Base-by-base conservation (phyloP, 345 rosid genomes). In the Boechera divaricarpa region DNA sequence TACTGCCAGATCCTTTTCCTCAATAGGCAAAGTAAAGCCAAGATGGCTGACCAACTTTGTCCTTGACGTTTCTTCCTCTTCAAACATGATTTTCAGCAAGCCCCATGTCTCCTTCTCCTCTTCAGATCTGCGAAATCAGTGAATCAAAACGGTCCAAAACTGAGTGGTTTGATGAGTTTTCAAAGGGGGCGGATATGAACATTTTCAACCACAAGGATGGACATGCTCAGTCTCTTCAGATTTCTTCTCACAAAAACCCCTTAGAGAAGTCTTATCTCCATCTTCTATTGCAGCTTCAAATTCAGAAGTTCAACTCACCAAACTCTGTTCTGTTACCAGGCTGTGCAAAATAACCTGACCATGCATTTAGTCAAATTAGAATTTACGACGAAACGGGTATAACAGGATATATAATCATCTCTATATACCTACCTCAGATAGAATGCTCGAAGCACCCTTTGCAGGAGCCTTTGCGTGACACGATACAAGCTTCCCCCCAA, bases 401-500 rank as follows among this genome's bases (percentile, higher is more conserved):
- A 64, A 56, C 53, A 67, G 28, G 59, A 52, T 15, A 67, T 47
- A 39, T 60, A 16, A 49, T 16, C 71, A 68, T 65, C 39, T 26
- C 26, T 38, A 66, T 38, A 68, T 67, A 70, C 44, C 70, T 80
- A 96, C 98, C 91, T 93, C 97, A 11, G 99, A 91, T 56, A 72
- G 62, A 82, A 55, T 70, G 62, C 60, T 74, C 42, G 76, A 74
- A 60, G 80, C 67, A 78, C 87, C 82, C 77, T 81, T 83, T 54
- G 75, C 31, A 64, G 89, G 76, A 77, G 84, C 47, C 79, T 39
- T 79, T 5, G 93, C 81, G 49, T 75, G 83, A 86, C 90, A 96
- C 1, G 98, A 90, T 57, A 93, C 90, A 81, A 96, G 89, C 88
- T 93, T 91, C 77, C 99, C 99, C 56, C 98, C 98, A 86, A 96